Base-by-base conservation (phyloP, 2,329 filamentous ascomycete species). In the Ilyonectria sp. region DNA sequence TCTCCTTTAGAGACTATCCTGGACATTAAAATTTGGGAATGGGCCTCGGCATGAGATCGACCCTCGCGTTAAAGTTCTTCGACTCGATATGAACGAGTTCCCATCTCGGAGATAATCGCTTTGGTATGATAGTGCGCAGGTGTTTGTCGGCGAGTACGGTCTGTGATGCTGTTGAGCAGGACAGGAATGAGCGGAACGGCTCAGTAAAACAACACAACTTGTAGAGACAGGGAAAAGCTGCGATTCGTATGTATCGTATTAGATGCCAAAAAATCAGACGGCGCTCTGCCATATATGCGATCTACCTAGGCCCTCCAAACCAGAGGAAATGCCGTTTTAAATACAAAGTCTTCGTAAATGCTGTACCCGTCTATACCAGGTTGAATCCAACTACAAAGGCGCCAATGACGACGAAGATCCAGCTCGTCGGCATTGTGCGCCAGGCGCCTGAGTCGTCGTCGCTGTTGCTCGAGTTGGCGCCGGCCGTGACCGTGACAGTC, bases 321-420 rank as follows among this genome's bases (percentile, higher is more conserved):
- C 10, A 13, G 40, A 55, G n/a, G 26, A 60, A 47, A 44, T 40
- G 33, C 31, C 43, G 55, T 58, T 47, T 19, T 33, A 23, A 59
- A 47, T 60, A 43, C 40, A 59, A 65, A 23, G 9, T 29, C 43
- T 23, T 54, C 31, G 44, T 55, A 19, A 53, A 55, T 6, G 11
- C n/a, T 29, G 11, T 23, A n/a, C 21, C 3, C 2, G 37, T 63
- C 60, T 76, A 76, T 54, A 75, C n/a, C 65, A 76, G n/a, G 57
- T 76, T 76, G 53, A 60, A 56, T 37, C 74, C 74, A 3, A 76
- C 29, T 26, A 63, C 71, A 57, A 76, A 71, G 1, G 70, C 74
- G 13, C 73, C 73, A 15, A 72, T 21, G 1, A 69, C 62, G 1
- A 60, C 70, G 50, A 76, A 67, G 4, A 72, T 33, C 69, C 70